Base-by-base conservation (phyloP, 2,329 filamentous ascomycete species). In the Byssothecium circinans region DNA sequence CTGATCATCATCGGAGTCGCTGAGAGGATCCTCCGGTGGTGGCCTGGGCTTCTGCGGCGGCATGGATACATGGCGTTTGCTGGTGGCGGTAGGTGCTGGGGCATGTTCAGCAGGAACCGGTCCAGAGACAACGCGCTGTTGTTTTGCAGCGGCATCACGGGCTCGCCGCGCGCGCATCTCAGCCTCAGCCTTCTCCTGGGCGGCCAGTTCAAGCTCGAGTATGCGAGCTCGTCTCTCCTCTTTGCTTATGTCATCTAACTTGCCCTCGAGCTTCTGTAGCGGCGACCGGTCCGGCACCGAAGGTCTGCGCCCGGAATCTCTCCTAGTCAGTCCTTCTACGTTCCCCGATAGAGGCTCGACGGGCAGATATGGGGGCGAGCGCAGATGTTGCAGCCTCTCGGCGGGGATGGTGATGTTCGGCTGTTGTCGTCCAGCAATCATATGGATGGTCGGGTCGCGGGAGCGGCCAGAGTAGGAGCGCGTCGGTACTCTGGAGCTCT, bases 241-340 rank as follows among this genome's bases (percentile, higher is more conserved):
- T 70, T 96, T 97, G 69, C 88, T 96, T 71, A 96, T 92, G 73
- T 88, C 91, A 70, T 87, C 88, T 64, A 97, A 81, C 62, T 89
- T 94, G 64, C 89, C 83, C 76, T 99, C 92, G 58, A 99, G 82
- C 75, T 87, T 94, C 72, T 99, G 92, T 43, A 99, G 80, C 43
- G 95, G 94, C 54, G 92, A 97, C 62, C 88, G 84, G 68, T 95
- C 87, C 47, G 86, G 81, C 63, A 92, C 88, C 73, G 88, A 83
- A 45, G 79, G 76, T 63, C 53, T 61, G 29, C 64, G 66, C 7
- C 23, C 42, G 11, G 58, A 57, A 35, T 46, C 47, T 19, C 57
- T 56, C 32, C 59, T 55, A 14, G 38, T 35, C 11, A 39, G n/a
- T 2, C 39, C 43, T 25, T 67, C 64, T 14, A 63, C 41, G 27